phyloP scores from a whole-genome alignment of 2,329 filamentous ascomycete genomes.

The Alternaria novae-zelandiae region DNA sequence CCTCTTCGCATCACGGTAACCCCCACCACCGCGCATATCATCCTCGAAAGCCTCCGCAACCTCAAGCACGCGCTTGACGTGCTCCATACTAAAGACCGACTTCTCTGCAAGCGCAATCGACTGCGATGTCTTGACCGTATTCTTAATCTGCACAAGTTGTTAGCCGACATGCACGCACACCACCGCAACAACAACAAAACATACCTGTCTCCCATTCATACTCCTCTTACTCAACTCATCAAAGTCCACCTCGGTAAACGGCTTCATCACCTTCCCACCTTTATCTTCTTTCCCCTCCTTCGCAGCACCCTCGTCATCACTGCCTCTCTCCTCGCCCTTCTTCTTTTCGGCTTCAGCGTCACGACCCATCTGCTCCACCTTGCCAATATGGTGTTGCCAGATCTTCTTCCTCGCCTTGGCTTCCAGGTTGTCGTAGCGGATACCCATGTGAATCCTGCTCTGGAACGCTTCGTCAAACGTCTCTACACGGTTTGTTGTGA shows the following conservation, averaged over 20 bases:
- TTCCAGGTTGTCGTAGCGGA: conserved; percentile 79
- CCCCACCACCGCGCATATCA: conserved; percentile 80
- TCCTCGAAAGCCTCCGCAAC: conserved; percentile 83
- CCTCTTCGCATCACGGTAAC: conserved; percentile 83
- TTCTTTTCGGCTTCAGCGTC: conserved; percentile 63
- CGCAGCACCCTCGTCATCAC: not conserved
- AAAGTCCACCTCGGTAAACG: conserved; percentile 72
- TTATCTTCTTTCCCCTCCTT: not conserved
- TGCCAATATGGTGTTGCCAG: conserved; percentile 83
- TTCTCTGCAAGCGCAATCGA: conserved; percentile 79
- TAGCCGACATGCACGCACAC: not conserved
- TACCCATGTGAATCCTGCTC: conserved; percentile 78
- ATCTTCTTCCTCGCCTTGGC: conserved; percentile 76
- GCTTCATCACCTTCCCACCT: conserved; percentile 37
- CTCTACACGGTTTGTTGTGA: conserved; percentile 87
- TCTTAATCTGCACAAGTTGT: conserved; percentile 74
- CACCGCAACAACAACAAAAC: conserved; percentile 15
- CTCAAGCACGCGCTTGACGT: conserved; percentile 82
- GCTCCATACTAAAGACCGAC: conserved; percentile 74
- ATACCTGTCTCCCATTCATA: conserved; percentile 71
- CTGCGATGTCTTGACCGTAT: conserved; percentile 82
- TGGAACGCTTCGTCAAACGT: conserved; percentile 93
- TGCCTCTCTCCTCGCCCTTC: conserved; percentile 36
- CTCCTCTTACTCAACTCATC: conserved; percentile 70
- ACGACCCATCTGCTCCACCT: conserved; percentile 60